Percentiles rank a stretch among this genome's conserved stretches.
Evolutionary conservation across 2,329 filamentous ascomycete species (phyloP).

Genomic region (Sclerotinia minor): DNA sequence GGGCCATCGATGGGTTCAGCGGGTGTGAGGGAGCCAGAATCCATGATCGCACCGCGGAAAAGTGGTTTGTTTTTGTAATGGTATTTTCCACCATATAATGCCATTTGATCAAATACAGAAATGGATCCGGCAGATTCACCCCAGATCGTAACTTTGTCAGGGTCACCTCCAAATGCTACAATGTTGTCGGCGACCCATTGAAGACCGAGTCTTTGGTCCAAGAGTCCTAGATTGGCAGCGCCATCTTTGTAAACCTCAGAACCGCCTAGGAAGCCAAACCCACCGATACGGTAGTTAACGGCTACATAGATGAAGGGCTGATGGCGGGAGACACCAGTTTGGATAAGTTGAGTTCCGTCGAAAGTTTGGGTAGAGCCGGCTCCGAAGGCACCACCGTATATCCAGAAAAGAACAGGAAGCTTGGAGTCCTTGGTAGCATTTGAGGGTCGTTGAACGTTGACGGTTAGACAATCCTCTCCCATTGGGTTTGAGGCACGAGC

Average conservation of each 20-base stretch:
- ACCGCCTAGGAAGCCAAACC: constrained; percentile 68
- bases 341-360: constrained; percentile 50
- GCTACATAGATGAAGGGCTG: constrained; percentile 57
- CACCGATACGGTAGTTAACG: constrained; percentile 64
- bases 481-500: neutral
- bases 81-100: constrained; percentile 69
- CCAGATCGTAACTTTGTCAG: constrained; percentile 52
- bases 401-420: constrained; percentile 46
- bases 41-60: constrained; percentile 77
- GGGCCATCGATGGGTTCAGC: constrained; percentile 61
- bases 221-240: constrained; percentile 61
- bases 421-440: constrained; percentile 52
- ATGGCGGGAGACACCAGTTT: constrained; percentile 62
- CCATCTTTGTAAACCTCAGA: constrained; percentile 53
- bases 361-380: constrained; percentile 53
- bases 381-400: constrained; percentile 36
- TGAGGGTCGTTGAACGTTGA: constrained; percentile 45
- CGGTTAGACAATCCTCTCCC: constrained; percentile 44
- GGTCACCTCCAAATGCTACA: constrained; percentile 60
- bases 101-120: constrained; percentile 74
- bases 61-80: constrained; percentile 72
- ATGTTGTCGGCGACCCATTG: constrained; percentile 74
- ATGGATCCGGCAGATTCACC: constrained; percentile 63
- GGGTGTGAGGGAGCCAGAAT: constrained; percentile 64
- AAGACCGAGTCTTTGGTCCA: constrained; percentile 60